Percentiles rank a stretch among this genome's conserved stretches.
These are phyloP conservation scores for Mycena galopus DNA, from an alignment of 768 basidiomycete species.

Conservation along the genomic window DNA sequence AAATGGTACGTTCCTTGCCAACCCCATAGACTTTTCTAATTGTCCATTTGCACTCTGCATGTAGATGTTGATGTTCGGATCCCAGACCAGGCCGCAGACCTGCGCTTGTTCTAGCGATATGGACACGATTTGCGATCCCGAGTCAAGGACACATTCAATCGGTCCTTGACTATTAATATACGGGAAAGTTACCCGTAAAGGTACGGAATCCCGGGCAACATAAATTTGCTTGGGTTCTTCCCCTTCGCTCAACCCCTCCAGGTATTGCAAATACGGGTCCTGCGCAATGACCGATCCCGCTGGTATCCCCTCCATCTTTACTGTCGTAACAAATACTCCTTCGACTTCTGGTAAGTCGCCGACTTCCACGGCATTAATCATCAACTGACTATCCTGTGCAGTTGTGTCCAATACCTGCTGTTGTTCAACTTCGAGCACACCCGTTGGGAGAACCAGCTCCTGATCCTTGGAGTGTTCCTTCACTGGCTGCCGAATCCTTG, in stretches of 20 bases:
- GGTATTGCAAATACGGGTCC: conserved; percentile 22
- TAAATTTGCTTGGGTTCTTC: conserved; percentile 26
- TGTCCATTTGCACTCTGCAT: conserved; percentile 46
- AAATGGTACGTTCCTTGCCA: conserved; percentile 44
- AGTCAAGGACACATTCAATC: conserved; percentile 43
- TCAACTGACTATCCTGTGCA: background rate
- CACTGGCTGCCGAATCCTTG: too few relatives aligned
- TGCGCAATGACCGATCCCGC: too few relatives aligned
- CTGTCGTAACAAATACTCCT: conserved; percentile 19
- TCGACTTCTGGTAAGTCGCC: conserved; percentile 16
- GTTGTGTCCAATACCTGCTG: background rate
- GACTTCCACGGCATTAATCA: conserved; percentile 4
- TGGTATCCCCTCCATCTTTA: too few relatives aligned
- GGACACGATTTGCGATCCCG: conserved; percentile 46
- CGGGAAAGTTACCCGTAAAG: conserved; percentile 17
- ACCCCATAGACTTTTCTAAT: conserved; percentile 40
- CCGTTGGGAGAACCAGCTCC: too few relatives aligned
- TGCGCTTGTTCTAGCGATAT: conserved; percentile 38
- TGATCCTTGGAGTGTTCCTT: too few relatives aligned
- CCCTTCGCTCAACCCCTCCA: conserved; percentile 1
- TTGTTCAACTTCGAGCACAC: background rate
- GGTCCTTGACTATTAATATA: conserved; percentile 35
- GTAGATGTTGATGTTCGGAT: conserved; percentile 38
- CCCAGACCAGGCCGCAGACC: conserved; percentile 30
- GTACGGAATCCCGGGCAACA: too few relatives aligned